phyloP scores from a whole-genome alignment of 139 green algal species.

The Tetraselmis chui region DNA sequence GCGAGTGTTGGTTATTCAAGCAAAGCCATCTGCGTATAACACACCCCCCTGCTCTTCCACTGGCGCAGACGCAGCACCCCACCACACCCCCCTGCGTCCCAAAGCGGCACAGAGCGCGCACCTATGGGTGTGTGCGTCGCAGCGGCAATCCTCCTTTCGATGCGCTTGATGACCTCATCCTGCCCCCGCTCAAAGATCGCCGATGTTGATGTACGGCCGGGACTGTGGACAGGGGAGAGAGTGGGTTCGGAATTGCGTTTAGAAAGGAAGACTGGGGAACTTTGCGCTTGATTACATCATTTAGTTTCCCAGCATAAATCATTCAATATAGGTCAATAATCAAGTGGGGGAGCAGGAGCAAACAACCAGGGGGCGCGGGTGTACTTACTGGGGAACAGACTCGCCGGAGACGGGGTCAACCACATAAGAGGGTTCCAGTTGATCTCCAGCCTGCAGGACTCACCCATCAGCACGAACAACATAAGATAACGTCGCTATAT shows the following conservation, averaged over 20 bases:
- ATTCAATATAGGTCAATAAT: background rate
- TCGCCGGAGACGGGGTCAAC: too few species aligned
- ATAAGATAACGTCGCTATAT: too few species aligned
- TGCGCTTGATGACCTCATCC: background rate
- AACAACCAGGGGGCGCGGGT: too few species aligned
- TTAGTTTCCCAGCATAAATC: background rate
- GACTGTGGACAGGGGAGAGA: background rate
- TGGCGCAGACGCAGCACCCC: background rate
- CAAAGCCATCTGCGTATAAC: background rate
- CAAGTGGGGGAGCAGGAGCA: background rate
- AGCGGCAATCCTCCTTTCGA: background rate
- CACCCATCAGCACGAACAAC: too few species aligned
- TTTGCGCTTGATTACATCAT: background rate
- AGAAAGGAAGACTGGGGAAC: background rate
- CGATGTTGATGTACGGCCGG: background rate
- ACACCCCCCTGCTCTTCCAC: background rate
- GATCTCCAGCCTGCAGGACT: too few species aligned
- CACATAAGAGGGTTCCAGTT: too few species aligned
- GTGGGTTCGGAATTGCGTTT: background rate
- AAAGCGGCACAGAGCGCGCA: background rate
- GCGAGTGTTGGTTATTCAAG: background rate
- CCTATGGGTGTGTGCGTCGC: background rate
- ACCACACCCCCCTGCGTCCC: background rate
- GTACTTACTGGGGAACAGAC: too few species aligned
- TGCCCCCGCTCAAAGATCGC: background rate